Base-by-base conservation (phyloP, 1,284 basidiomycete species). In the Sphaerobolus stellatus region DNA sequence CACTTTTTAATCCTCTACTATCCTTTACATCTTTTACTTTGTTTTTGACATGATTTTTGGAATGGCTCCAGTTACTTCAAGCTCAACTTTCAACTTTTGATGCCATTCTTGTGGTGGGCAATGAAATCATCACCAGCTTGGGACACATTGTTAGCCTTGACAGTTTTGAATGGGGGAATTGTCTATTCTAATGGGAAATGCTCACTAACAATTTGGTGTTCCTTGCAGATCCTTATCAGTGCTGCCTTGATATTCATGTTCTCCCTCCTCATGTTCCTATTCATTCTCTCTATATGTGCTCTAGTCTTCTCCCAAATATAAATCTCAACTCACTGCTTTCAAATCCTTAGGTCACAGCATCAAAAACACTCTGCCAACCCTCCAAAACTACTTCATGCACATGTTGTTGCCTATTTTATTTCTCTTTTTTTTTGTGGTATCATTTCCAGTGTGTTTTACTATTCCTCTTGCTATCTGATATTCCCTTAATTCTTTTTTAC, bases 371-470 rank as follows among this genome's bases (percentile, higher is more conserved):
- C 6, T 29, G 38, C 13, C 29, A 5, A 25, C 50, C 50, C 2
- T n/a, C n/a, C n/a, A 24, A 43, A 6, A 51, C n/a, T 29, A n/a
- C 11, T 51, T 44, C 24, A 43, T 51, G 24, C 73, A 78, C 78
- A 80, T 64, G 74, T 78, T 43, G 74, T 73, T n/a, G 73, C 71
- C 13, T 80, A 79, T 58, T 77, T 78, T 55, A 54, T 77, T 2
- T 78, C 70, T 33, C 64, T 77, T 47, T 63, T 79, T 31, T 31
- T 76, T 13, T 76, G 73, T 50, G 71, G 77, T 59, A 47, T 75
- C 2, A 56, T 72, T 25, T 75, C 76, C 68, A 31, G 50, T 43
- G 36, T 22, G 38, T 25, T 34, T 11, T 14, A 8, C 16, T 8
- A 13, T 38, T 22, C 16, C n/a, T 18, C n/a, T 34, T 24, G 14